Conservation (phyloP, 495 filamentous ascomycete species). For the Bathelium albidoporum region DNA sequence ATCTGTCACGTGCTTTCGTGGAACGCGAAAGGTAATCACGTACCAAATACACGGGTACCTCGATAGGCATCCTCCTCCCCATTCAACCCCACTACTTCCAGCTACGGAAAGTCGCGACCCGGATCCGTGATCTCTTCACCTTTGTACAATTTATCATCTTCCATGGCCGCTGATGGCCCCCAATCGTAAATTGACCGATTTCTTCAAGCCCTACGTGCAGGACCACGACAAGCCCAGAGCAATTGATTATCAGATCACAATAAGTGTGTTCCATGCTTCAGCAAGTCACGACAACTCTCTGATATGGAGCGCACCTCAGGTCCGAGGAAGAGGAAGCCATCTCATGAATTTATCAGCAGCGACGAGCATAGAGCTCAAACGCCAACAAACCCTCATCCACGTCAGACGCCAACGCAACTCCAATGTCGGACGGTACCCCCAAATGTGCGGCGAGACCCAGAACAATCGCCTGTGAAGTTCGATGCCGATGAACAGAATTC, state of each 20-base stretch:
- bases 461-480: background rate
- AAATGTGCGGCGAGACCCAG: background rate
- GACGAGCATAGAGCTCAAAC: background rate
- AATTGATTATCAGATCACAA: background rate
- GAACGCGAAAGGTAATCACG: too few species aligned
- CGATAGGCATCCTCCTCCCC: too few species aligned
- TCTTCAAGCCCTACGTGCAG: background rate
- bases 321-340: background rate
- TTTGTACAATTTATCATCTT: too few species aligned
- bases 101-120: background rate
- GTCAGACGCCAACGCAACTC: background rate
- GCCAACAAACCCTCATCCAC: background rate
- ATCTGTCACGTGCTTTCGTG: background rate
- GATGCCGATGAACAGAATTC: background rate
- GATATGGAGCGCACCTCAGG: background rate
- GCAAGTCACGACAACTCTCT: background rate
- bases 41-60: too few species aligned
- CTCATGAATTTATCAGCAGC: background rate
- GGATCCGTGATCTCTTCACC: background rate
- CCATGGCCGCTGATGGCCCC: background rate
- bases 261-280: background rate
- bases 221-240: background rate
- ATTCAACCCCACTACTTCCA: too few species aligned
- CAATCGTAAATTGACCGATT: background rate
- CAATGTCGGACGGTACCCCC: background rate